These are phyloP conservation scores for Trematosphaeria pertusa DNA, from an alignment of 2,329 filamentous ascomycete genomes.

Conservation along the genomic window DNA sequence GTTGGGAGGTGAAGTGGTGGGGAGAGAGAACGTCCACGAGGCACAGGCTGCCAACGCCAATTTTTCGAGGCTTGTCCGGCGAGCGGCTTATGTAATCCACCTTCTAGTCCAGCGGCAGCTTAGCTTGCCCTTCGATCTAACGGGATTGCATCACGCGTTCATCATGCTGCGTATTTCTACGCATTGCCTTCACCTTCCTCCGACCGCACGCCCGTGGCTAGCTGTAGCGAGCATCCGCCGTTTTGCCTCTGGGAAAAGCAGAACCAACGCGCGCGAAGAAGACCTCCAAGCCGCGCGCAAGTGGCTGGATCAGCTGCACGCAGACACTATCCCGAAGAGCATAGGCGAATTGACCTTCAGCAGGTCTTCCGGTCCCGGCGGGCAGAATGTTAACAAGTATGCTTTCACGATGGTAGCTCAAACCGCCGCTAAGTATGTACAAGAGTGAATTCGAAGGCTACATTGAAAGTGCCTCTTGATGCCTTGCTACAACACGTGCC, in stretches of 20 bases:
- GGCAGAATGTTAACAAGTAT: constrained; percentile 74
- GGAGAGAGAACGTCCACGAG: too few relatives aligned
- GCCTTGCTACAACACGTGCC: constrained; percentile 63
- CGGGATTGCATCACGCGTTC: constrained; percentile 21
- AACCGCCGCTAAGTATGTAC: constrained; percentile 16
- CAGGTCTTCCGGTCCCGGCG: constrained; percentile 69
- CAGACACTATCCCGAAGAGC: constrained; percentile 61
- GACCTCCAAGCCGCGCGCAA: constrained; percentile 55
- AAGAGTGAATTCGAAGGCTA: constrained; percentile 72
- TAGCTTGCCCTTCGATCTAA: too few relatives aligned
- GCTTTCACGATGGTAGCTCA: constrained; percentile 11
- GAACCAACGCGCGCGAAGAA: constrained; percentile 27
- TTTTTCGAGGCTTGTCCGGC: neutral
- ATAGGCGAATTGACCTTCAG: constrained; percentile 68
- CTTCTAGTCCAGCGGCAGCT: too few relatives aligned
- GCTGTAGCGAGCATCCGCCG: constrained; percentile 10
- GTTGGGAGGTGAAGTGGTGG: neutral
- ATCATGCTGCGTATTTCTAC: constrained; percentile 17
- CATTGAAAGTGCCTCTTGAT: constrained; percentile 63
- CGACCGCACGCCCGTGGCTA: constrained; percentile 6
- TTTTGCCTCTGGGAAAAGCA: constrained; percentile 12
- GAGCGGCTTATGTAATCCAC: neutral
- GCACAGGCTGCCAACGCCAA: neutral
- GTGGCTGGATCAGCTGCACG: constrained; percentile 63
- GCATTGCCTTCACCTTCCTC: constrained; percentile 11